Evolutionary conservation across 371 early-diverging fungal species (phyloP).

Genomic region (Actinomucor elegans): DNA sequence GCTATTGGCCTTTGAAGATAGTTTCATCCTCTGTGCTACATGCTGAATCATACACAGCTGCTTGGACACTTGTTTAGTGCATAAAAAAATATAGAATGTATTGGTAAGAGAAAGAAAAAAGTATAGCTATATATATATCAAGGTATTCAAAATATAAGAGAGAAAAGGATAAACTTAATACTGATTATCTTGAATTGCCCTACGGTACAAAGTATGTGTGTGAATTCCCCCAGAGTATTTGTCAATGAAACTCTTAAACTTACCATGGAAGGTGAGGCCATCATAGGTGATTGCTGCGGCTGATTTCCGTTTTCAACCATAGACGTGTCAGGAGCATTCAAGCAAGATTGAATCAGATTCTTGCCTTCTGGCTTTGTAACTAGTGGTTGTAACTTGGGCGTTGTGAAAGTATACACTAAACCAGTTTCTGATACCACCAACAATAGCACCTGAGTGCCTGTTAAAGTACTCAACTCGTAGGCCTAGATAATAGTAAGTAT

Average conservation of each 20-base stretch:
- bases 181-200: not conserved
- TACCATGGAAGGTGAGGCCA: constrained; percentile 10
- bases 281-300: not conserved
- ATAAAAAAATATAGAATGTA: too few species aligned
- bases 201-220: constrained; percentile 1
- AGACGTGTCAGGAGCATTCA: constrained; percentile 77
- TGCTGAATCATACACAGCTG: too few species aligned
- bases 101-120: too few species aligned
- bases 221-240: not conserved
- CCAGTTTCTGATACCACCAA: constrained; percentile 95
- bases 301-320: constrained; percentile 79
- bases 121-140: too few species aligned
- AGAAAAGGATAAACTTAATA: not conserved
- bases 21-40: too few species aligned
- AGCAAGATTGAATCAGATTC: constrained; percentile 88
- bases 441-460: constrained; percentile 94
- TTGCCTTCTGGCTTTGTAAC: constrained; percentile 91
- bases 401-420: constrained; percentile 97
- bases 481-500: constrained; percentile 53
- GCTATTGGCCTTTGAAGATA: too few species aligned
- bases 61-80: too few species aligned
- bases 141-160: not conserved
- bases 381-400: constrained; percentile 92
- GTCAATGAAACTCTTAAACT: not conserved
- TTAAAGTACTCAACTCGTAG: constrained; percentile 91